Base-by-base conservation (phyloP, 176 grass and related monocot species). In the Sorghum bicolor region DNA sequence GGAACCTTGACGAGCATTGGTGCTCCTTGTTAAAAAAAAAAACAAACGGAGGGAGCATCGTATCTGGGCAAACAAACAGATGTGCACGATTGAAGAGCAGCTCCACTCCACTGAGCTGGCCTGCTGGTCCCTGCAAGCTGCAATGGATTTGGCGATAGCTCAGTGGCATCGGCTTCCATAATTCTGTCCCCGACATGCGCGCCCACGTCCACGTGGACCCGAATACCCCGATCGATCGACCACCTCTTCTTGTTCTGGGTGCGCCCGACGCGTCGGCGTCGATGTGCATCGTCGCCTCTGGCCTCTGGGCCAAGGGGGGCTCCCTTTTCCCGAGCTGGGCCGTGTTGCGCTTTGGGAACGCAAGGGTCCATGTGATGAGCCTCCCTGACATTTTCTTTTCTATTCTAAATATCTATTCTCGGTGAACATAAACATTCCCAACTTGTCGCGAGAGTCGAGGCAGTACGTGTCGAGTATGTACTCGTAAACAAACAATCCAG, bases 131-230 rank as follows among this genome's bases (percentile, higher is more conserved):
- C 40, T 45, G 24, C 70, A 30, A 11, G 2, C 20, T 41, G 76
- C 44, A 47, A 0, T 22, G 50, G 22, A 50, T 80, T 81, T 44
- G 29, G 20, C 20, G 73, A 79, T 70, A 45, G 72, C 66, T 83
- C n/a, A 58, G 20, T 53, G 24, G 83, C 83, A 84, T 89, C 83
- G 75, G 25, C 68, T 75, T 22, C 34, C 68, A 80, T 72, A 48
- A 80, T 89, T 64, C 44, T 80, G 70, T 77, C 74, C 12, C 34
- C 86, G 52, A 69, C 67, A 38, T 73, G 34, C n/a, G 44, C 80
- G 80, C 34, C 66, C 67, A 78, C 70, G 22, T 44, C 65, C 67
- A 66, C 70, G 36, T 36, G 48, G 48, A 7, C 48, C 38, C 65
- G 43, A 57, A 8, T 48, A 15, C 10, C 39, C 39, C 37, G 37